A percentile compares a stretch with the other conserved stretches of the same genome.
Conservation (phyloP, 495 filamentous ascomycete species). For the Lindgomyces ingoldianus region DNA sequence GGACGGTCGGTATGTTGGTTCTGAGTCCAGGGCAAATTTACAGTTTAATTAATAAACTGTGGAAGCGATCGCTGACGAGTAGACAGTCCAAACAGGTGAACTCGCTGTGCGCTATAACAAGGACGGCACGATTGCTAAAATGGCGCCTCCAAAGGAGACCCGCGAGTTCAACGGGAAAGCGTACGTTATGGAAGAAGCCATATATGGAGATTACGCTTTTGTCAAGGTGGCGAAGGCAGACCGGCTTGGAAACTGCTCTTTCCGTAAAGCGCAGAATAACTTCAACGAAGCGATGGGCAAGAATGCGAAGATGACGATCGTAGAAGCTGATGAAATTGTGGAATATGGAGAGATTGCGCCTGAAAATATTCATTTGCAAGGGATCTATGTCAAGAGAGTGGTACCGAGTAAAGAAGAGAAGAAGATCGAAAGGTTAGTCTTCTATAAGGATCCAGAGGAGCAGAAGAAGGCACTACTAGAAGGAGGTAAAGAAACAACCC, state of each 20-base stretch:
- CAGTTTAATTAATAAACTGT: background rate
- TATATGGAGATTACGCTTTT: constrained; percentile 87
- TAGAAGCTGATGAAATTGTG: constrained; percentile 91
- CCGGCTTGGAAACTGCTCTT: constrained; percentile 89
- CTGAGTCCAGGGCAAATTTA: background rate
- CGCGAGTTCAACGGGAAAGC: constrained; percentile 86
- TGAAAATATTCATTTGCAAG: constrained; percentile 78
- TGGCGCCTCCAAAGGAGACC: constrained; percentile 76
- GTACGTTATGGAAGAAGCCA: constrained; percentile 86
- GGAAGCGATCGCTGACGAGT: constrained; percentile 41
- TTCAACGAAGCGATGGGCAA: constrained; percentile 94
- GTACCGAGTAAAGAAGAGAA: constrained; percentile 77
- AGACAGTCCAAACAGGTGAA: constrained; percentile 85
- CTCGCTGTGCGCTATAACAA: constrained; percentile 76
- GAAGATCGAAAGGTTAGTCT: constrained; percentile 81
- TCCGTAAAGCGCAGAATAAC: constrained; percentile 82
- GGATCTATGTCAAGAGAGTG: constrained; percentile 88
- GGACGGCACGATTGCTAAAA: constrained; percentile 74
- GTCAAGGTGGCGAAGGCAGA: constrained; percentile 92
- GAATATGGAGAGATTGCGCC: constrained; percentile 81
- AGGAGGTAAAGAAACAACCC: constrained; percentile 61
- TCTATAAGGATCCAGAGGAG: constrained; percentile 34
- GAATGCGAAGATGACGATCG: constrained; percentile 87
- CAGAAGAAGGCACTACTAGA: constrained; percentile 33
- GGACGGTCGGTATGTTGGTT: constrained; percentile 28